Evolutionary conservation across 495 filamentous ascomycete species (phyloP), one percentile per base, ranked within the genome.

Genomic region (Pyrenopolyporus hunteri): DNA sequence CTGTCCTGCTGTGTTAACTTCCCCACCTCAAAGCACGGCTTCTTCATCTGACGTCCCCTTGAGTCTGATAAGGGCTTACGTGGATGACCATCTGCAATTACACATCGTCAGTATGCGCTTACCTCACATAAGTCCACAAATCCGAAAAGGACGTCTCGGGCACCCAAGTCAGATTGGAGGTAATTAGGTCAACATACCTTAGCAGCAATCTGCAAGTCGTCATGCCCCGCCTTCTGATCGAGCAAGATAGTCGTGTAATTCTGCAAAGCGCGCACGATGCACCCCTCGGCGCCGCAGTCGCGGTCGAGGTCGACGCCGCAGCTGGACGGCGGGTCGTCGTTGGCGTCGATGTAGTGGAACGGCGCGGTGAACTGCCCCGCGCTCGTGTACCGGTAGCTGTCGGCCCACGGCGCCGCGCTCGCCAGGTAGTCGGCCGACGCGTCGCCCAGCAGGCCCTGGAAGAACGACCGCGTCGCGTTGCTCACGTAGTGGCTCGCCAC

Each of bases 321-420:
- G 48, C 66, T 72, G 2, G 84, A 80, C 0, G 79, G 79, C 29
- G 87, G 87, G 39, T 74, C 71, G 60, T 90, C 87, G 39, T 83
- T 70, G 4, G 85, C 86, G 72, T 90, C 85, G 64, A 88, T 85
- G 64, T 76, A 87, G 69, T 89, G 86, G 51, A 75, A 82, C 0
- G 79, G 72, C 6, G 74, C 70, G 20, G 79, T 82, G 74, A 79
- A 88, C 22, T 55, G 70, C 7, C 85, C 85, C 4, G 74, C 85
- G 0, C 69, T 59, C 23, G 82, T 84, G 31, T 76, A 75, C 17
- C 83, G 76, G 63, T 83, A 88, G 23, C 69, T 64, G 63, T 89
- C 87, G 20, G 80, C 86, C 85, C 85, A 89, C 2, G 82, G 76
- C 14, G 86, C 85, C 11, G 87, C 77, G 40, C 73, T 74, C 9